Evolutionary conservation across 371 early-diverging fungal genomes (phyloP).

Genomic region (Funneliformis caledonium): DNA sequence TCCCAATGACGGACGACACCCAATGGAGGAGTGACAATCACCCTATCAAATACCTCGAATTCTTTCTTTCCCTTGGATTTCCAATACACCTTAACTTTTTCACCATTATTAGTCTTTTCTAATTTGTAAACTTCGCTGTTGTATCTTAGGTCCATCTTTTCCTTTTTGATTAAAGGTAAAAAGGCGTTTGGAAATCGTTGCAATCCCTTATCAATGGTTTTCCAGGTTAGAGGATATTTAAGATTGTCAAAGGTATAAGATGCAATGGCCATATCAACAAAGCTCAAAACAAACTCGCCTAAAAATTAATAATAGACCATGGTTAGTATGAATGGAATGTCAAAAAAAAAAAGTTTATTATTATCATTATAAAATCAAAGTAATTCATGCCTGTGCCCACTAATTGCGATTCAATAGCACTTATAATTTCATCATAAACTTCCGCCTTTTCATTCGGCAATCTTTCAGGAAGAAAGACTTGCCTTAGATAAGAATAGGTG

Average conservation of each 20-base stretch:
- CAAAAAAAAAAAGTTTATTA: no score
- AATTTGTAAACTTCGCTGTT: slow-evolving; percentile 17
- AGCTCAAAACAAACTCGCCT: not conserved
- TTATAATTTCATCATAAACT: slow-evolving; percentile 17
- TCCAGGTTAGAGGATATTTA: not conserved
- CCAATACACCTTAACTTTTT: slow-evolving; percentile 9
- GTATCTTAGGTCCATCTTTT: not conserved
- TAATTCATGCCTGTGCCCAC: not conserved
- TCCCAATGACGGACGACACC: slow-evolving; percentile 20
- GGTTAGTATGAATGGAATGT: not conserved
- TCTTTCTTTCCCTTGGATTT: not conserved
- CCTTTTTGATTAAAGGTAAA: no score
- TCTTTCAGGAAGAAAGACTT: not conserved
- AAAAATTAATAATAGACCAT: not conserved
- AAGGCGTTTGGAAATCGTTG: slow-evolving; percentile 26
- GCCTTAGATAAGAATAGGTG: not conserved
- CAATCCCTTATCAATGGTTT: slow-evolving; percentile 29
- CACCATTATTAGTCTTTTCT: not conserved
- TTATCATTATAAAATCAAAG: no score
- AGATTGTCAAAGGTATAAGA: slow-evolving; percentile 5
- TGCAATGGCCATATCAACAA: not conserved
- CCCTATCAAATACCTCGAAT: slow-evolving; percentile 4
- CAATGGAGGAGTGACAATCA: slow-evolving; percentile 5
- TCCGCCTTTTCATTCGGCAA: not conserved
- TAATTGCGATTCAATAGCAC: not conserved